phyloP scores from a whole-genome alignment of 257 asterid species.

The Voacanga thouarsii region DNA sequence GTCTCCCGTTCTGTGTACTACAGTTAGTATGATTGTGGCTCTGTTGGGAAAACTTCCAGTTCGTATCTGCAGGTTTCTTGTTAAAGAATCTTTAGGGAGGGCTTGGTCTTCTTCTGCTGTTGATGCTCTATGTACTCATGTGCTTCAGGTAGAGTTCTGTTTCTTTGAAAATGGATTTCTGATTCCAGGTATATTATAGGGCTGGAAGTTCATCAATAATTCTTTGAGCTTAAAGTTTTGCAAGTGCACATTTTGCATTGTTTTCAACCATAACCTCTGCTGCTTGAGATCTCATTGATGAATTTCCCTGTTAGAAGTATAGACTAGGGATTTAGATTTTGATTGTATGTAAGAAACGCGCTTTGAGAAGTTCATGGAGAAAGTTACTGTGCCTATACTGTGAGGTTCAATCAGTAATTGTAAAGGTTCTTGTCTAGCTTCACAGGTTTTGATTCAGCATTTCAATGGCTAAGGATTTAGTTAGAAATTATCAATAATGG shows the following conservation, averaged over 20 bases:
- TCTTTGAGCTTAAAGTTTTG: neutral
- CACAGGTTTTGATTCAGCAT: neutral
- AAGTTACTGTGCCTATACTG: neutral
- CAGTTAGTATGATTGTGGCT: slow-evolving; percentile 55
- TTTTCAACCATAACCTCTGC: neutral
- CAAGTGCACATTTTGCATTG: neutral
- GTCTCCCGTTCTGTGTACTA: slow-evolving; percentile 43
- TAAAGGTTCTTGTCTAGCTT: neutral
- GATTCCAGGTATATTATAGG: neutral
- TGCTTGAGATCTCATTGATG: neutral
- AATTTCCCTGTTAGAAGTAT: neutral
- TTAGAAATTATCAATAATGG: neutral
- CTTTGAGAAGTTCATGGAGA: neutral
- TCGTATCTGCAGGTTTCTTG: slow-evolving; percentile 42
- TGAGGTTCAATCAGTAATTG: neutral
- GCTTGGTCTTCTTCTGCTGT: slow-evolving; percentile 70
- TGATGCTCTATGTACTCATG: slow-evolving; percentile 53
- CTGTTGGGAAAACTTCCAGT: slow-evolving; percentile 60
- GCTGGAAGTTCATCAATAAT: neutral
- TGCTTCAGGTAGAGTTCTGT: slow-evolving; percentile 56
- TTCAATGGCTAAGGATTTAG: neutral
- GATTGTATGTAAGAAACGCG: neutral
- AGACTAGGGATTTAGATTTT: neutral
- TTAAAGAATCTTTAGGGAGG: slow-evolving; percentile 51
- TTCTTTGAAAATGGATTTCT: neutral